phyloP scores from a whole-genome alignment of 2,329 filamentous ascomycete species.

The Paraconiothyrium brasiliense region DNA sequence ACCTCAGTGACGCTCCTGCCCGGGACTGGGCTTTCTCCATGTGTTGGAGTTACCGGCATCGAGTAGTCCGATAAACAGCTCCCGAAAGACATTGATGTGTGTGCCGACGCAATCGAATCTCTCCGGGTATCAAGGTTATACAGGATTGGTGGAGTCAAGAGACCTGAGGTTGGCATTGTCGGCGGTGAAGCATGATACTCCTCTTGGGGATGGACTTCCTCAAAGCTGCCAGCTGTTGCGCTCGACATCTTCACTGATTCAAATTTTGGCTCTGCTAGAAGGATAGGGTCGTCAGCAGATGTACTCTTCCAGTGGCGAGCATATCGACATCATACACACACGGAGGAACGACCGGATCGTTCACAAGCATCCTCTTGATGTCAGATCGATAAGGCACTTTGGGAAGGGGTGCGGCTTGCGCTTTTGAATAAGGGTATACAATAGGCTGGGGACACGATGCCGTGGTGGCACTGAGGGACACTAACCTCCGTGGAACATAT shows the following conservation, averaged over 20 bases:
- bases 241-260: conserved; percentile 17
- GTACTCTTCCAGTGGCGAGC: conserved; percentile 1
- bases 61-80: conserved; percentile 33
- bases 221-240: neutral
- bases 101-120: conserved; percentile 40
- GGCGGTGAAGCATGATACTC: conserved; percentile 32
- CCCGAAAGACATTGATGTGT: conserved; percentile 33
- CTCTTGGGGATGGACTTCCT: conserved; percentile 22
- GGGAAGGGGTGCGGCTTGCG: conserved; percentile 31
- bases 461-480: conserved; percentile 39
- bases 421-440: conserved; percentile 45
- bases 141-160: conserved; percentile 37
- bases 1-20: conserved; percentile 34
- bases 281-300: neutral
- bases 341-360: conserved; percentile 12
- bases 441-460: conserved; percentile 20
- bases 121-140: conserved; percentile 41
- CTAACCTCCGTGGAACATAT: conserved; percentile 45
- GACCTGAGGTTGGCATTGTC: conserved; percentile 29
- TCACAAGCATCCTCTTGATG: conserved; percentile 13
- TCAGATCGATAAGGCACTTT: conserved; percentile 19
- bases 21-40: conserved; percentile 30
- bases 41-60: conserved; percentile 40
- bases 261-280: conserved; percentile 14
- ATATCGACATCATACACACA: conserved; percentile 7